Evolutionary conservation across 768 basidiomycete species (phyloP), one percentile per base, ranked within the genome.

Genomic region (Termitomyces sp.): DNA sequence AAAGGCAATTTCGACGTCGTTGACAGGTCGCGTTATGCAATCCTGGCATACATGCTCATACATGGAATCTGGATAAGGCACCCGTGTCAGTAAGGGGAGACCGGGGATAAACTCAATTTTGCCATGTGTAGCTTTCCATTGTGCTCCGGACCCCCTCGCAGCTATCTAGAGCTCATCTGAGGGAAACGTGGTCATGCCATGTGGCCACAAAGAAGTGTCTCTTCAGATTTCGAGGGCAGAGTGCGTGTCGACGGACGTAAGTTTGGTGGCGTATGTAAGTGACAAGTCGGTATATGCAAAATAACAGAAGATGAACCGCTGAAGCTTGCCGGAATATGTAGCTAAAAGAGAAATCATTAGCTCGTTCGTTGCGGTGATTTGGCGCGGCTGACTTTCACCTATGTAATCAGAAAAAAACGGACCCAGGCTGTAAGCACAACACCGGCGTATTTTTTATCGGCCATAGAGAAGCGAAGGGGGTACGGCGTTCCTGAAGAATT

Each of bases 401-500:
- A 24, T 39, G n/a, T 37, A 49, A 2, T 26, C 6, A 44, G 14
- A 2, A 5, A 32, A 32, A 5, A 32, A 32, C 27, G n/a, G 40
- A 22, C 4, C 20, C 14, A 45, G 26, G 44, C 16, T 36, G 8
- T 37, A 4, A 30, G 49, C 18, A 5, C 14, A 37, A 37, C 24
- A 37, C 16, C 49, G 24, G 26, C 18, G 26, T 39, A 51, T 27
- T 39, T 26, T 18, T 51, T 39, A 27, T 37, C 24, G 26, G 37
- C 54, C 33, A 56, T 48, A 53, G 44, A 49, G 46, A 42, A 55
- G 39, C 30, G 36, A 40, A 55, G 55, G 44, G 32, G 20, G 33
- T 37, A 27, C 44, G 46, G 51, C 42, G 56, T 61, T 54, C 56
- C 60, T 58, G 60, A 55, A 62, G 49, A 47, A n/a, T 55, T 18